Conservation (phyloP, 345 rosid genomes). For the Eucalyptus guilfoylei region DNA sequence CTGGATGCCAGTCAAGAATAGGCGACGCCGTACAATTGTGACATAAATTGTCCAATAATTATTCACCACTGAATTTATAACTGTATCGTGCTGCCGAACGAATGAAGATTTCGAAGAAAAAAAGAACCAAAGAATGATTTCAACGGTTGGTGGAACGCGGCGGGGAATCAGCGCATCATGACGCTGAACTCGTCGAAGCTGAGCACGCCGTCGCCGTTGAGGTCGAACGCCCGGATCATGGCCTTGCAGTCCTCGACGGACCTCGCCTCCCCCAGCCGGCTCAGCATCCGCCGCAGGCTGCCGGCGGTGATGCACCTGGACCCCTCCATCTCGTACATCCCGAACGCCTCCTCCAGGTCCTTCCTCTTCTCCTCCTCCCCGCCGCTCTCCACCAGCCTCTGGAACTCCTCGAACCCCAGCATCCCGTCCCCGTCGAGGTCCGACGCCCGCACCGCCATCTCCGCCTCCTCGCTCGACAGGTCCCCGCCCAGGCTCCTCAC, state of each 20-base stretch:
- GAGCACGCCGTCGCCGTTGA: slow-evolving; percentile 59
- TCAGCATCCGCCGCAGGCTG: slow-evolving; percentile 49
- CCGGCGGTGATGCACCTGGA: slow-evolving; percentile 39
- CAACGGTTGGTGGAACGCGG: background rate
- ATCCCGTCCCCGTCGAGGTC: slow-evolving; percentile 59
- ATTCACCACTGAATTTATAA: background rate
- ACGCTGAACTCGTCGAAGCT: slow-evolving; percentile 54
- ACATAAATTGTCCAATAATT: background rate
- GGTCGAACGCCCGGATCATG: slow-evolving; percentile 56
- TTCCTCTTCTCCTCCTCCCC: slow-evolving; percentile 31
- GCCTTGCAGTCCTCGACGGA: slow-evolving; percentile 37
- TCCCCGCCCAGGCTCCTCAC: slow-evolving; percentile 28
- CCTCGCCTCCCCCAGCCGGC: slow-evolving; percentile 35
- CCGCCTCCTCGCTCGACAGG: slow-evolving; percentile 40
- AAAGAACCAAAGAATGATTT: background rate
- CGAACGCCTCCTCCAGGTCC: slow-evolving; percentile 44
- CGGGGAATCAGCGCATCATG: slow-evolving; percentile 33
- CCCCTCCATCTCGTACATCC: slow-evolving; percentile 40
- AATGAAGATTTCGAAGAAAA: too few relatives aligned
- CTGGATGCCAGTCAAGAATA: background rate
- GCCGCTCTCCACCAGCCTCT: slow-evolving; percentile 26
- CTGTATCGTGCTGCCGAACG: background rate
- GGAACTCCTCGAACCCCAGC: slow-evolving; percentile 46
- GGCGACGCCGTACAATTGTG: background rate
- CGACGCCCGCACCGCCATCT: slow-evolving; percentile 25